Evolutionary conservation across 192 early-diverging fungal genomes (phyloP).

Genomic region (Entrophospora sp.): DNA sequence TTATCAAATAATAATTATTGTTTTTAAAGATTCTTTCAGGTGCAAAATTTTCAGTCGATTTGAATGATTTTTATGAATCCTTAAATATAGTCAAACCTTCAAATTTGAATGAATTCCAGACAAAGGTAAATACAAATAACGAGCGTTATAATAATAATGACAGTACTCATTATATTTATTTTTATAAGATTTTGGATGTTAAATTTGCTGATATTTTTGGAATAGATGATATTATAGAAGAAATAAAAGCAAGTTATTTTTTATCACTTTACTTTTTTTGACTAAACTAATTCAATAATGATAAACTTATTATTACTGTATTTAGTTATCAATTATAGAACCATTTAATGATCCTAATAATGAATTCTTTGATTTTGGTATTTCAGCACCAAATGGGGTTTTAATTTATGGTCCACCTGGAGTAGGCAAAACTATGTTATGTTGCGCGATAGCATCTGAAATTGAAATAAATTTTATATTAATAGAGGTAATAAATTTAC

Average conservation of each 20-base stretch:
- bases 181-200: slow-evolving; percentile 51
- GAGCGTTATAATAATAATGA: background rate
- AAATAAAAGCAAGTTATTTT: slow-evolving; percentile 46
- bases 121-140: slow-evolving; percentile 35
- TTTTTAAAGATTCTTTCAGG: background rate
- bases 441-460: slow-evolving; percentile 72
- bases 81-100: slow-evolving; percentile 44
- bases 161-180: too few relatives aligned
- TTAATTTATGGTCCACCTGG: slow-evolving; percentile 84
- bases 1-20: background rate
- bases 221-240: slow-evolving; percentile 54
- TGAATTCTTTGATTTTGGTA: slow-evolving; percentile 48
- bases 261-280: slow-evolving; percentile 28
- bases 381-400: slow-evolving; percentile 68
- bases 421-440: slow-evolving; percentile 83
- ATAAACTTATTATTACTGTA: background rate
- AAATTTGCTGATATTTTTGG: slow-evolving; percentile 71
- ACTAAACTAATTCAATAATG: background rate
- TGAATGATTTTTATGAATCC: slow-evolving; percentile 33
- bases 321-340: slow-evolving; percentile 41
- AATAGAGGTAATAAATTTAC: slow-evolving; percentile 50
- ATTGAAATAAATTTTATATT: slow-evolving; percentile 75
- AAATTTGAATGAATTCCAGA: slow-evolving; percentile 42
- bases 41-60: slow-evolving; percentile 19
- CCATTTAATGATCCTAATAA: slow-evolving; percentile 46